Conservation (phyloP, 306 rosid genomes). For the Cicer cuneatum region DNA sequence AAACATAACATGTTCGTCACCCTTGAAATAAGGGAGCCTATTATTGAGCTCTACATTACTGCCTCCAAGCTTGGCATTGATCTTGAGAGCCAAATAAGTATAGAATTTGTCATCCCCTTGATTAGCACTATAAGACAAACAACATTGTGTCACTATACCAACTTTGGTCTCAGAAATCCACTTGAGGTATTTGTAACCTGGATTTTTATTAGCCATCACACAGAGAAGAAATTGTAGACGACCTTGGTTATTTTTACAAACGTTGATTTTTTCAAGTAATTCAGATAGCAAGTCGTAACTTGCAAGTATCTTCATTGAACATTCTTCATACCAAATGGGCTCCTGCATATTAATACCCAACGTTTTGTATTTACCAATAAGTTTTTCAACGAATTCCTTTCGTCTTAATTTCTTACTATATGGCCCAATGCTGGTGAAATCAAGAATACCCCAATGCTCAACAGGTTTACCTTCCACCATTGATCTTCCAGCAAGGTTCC, state of each 20-base stretch:
- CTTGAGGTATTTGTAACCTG: conserved; percentile 72
- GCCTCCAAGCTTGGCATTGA: conserved; percentile 92
- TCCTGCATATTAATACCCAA: conserved; percentile 69
- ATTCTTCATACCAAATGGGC: conserved; percentile 48
- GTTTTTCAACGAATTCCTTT: conserved; percentile 52
- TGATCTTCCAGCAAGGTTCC: conserved; percentile 70
- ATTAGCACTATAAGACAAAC: conserved; percentile 62
- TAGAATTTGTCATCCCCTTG: conserved; percentile 61
- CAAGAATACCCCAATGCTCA: conserved; percentile 66
- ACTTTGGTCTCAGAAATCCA: conserved; percentile 76
- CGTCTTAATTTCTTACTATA: conserved; percentile 33
- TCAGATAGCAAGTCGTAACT: conserved; percentile 44
- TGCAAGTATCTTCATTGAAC: conserved; percentile 57
- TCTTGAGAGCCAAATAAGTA: conserved; percentile 74
- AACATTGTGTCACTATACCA: conserved; percentile 84
- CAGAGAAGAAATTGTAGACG: conserved; percentile 69
- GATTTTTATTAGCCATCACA: conserved; percentile 66
- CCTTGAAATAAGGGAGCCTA: conserved; percentile 54
- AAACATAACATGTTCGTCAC: conserved; percentile 69
- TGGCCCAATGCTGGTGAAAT: conserved; percentile 51
- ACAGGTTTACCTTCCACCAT: conserved; percentile 68
- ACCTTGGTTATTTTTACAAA: conserved; percentile 28
- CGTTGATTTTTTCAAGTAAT: conserved; percentile 55
- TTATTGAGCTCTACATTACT: conserved; percentile 75
- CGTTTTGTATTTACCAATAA: conserved; percentile 52